Evolutionary conservation across 257 asterid species (phyloP).

Genomic region (Gentiana macrophylla): DNA sequence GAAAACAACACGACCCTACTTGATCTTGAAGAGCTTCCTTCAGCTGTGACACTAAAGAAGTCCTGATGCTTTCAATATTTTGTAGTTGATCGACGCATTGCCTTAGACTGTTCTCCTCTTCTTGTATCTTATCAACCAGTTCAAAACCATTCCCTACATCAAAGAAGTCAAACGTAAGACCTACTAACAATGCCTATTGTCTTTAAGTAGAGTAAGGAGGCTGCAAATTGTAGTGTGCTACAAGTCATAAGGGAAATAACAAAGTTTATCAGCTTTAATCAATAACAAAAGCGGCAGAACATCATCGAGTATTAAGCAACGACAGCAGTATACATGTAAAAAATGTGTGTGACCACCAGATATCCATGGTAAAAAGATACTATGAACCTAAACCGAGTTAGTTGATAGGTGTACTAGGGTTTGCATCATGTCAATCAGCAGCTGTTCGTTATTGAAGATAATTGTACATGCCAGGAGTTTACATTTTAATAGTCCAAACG

Average conservation of each 20-base stretch:
- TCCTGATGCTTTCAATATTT: conserved; percentile 60
- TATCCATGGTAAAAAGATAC: too few species aligned
- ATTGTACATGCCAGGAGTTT: too few species aligned
- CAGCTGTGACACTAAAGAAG: conserved; percentile 58
- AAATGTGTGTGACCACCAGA: too few species aligned
- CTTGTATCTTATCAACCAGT: conserved; percentile 49
- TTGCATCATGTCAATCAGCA: too few species aligned
- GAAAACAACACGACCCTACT: conserved; percentile 30
- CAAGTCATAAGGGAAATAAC: neutral
- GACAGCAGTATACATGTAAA: too few species aligned
- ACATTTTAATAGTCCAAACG: too few species aligned
- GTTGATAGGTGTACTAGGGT: too few species aligned
- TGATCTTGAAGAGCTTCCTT: conserved; percentile 79
- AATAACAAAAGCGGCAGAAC: too few species aligned
- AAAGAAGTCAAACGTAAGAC: neutral
- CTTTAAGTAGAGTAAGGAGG: neutral
- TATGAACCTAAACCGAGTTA: too few species aligned
- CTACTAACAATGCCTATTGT: neutral
- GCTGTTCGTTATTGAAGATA: too few species aligned
- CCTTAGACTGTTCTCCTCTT: conserved; percentile 54
- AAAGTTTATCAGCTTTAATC: too few species aligned
- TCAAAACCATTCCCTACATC: conserved; percentile 53
- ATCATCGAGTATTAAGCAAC: too few species aligned
- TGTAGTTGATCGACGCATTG: conserved; percentile 60
- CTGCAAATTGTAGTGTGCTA: neutral